These are phyloP conservation scores for Lipomyces lipofer DNA, from an alignment of 805 yeast species.

Conservation along the genomic window DNA sequence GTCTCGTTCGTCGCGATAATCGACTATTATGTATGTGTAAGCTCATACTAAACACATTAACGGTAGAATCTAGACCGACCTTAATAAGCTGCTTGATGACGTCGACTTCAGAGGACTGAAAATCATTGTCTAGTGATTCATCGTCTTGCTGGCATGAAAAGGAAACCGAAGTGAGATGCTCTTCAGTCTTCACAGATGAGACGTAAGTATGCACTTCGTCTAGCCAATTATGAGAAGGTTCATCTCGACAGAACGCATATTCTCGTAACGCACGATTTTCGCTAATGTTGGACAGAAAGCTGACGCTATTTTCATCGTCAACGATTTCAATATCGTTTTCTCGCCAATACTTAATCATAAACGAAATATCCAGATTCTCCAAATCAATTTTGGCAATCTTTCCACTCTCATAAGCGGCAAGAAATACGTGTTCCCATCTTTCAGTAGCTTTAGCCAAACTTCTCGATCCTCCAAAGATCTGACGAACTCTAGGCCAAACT, in stretches of 20 bases:
- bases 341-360: conserved; percentile 66
- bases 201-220: conserved; percentile 16
- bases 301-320: conserved; percentile 13
- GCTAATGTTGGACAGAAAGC: conserved; percentile 7
- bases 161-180: conserved; percentile 8
- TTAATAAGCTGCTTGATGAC: conserved; percentile 33
- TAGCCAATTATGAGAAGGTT: conserved; percentile 10
- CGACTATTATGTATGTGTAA: no score
- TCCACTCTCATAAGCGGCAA: conserved; percentile 59
- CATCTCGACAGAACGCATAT: conserved; percentile 46
- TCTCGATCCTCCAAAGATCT: conserved; percentile 58
- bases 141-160: conserved; percentile 9
- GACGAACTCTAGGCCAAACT: conserved; percentile 71
- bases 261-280: neutral
- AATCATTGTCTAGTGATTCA: neutral
- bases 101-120: neutral
- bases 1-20: conserved; percentile 57
- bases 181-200: conserved; percentile 18
- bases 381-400: conserved; percentile 43
- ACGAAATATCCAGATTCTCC: conserved; percentile 50
- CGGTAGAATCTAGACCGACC: no score
- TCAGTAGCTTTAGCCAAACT: conserved; percentile 56
- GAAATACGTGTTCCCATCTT: conserved; percentile 67
- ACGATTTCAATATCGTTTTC: conserved; percentile 45
- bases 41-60: no score